A percentile compares a stretch with the other conserved stretches of the same genome.
These are phyloP conservation scores for Lumnitzera racemosa DNA, from an alignment of 345 rosid species.

Conservation along the genomic window DNA sequence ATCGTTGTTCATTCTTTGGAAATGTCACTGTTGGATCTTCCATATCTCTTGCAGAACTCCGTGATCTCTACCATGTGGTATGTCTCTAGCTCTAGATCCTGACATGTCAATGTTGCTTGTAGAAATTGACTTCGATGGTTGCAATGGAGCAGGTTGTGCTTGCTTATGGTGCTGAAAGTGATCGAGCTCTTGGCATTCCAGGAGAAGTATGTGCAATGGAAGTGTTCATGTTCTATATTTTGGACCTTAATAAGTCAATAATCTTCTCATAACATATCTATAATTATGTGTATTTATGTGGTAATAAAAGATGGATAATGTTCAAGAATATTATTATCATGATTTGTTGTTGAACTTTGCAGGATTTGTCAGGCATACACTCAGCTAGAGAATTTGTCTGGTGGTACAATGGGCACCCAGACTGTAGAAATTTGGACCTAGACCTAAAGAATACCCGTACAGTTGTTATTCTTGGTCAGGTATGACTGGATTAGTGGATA, in stretches of 20 bases:
- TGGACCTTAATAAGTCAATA: no score
- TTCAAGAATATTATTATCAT: background rate
- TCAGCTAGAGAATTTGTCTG: conserved; percentile 96
- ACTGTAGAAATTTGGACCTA: conserved; percentile 52
- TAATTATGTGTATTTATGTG: background rate
- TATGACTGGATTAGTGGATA: conserved; percentile 14
- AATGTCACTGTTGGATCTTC: conserved; percentile 68
- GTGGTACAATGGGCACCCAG: conserved; percentile 98
- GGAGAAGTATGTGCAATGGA: conserved; percentile 51
- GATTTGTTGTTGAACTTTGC: conserved; percentile 1
- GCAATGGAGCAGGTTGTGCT: conserved; percentile 66
- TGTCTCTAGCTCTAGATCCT: background rate
- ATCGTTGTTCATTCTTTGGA: conserved; percentile 68
- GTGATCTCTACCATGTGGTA: conserved; percentile 74
- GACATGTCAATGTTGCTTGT: background rate
- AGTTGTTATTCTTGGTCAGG: conserved; percentile 85
- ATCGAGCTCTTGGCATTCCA: conserved; percentile 68
- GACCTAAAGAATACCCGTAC: conserved; percentile 65
- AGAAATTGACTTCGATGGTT: conserved; percentile 4
- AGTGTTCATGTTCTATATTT: background rate
- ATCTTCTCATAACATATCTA: background rate
- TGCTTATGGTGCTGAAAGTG: conserved; percentile 96
- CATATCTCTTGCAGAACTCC: conserved; percentile 67
- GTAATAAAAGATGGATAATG: background rate
- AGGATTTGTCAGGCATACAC: conserved; percentile 63